Evolutionary conservation across 2,329 filamentous ascomycete species (phyloP).

Genomic region (Sporothrix dimorphospora): DNA sequence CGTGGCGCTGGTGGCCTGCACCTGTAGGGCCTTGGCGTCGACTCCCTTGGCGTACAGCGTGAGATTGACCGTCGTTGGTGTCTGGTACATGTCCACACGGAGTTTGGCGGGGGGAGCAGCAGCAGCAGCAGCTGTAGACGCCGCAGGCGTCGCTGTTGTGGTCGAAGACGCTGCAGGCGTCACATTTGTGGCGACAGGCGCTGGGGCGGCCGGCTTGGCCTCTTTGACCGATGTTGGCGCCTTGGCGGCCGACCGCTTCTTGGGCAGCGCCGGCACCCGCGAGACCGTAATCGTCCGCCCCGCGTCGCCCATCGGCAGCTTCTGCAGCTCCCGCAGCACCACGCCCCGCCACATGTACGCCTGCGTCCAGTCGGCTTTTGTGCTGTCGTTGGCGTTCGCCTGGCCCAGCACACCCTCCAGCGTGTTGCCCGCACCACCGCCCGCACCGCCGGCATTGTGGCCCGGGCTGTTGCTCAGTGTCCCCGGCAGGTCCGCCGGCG

Average conservation of each 20-base stretch:
- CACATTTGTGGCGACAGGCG: too few species aligned
- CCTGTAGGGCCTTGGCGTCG: conserved; percentile 35
- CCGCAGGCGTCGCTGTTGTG: neutral
- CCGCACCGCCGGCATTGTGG: conserved; percentile 28
- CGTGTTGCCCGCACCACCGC: conserved; percentile 23
- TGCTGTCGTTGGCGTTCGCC: conserved; percentile 27
- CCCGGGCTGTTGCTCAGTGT: conserved; percentile 31
- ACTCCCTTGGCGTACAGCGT: conserved; percentile 47
- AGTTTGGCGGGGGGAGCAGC: conserved; percentile 42
- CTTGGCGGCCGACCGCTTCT: neutral
- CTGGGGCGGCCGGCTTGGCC: too few species aligned
- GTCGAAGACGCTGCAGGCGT: conserved; percentile 17
- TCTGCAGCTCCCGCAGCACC: conserved; percentile 50
- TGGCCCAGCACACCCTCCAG: conserved; percentile 12
- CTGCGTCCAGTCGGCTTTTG: conserved; percentile 43
- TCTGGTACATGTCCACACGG: conserved; percentile 49
- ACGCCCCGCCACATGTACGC: conserved; percentile 53
- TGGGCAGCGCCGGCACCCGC: conserved; percentile 39
- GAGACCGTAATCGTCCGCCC: conserved; percentile 51
- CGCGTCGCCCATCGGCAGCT: conserved; percentile 49
- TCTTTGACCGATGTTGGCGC: neutral
- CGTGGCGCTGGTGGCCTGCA: conserved; percentile 18
- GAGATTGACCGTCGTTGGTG: conserved; percentile 42
- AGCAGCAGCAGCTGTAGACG: neutral
- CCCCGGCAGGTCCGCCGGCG: conserved; percentile 40